Evolutionary conservation across 805 yeast species (phyloP).

Genomic region (Dipodascus albidus): DNA sequence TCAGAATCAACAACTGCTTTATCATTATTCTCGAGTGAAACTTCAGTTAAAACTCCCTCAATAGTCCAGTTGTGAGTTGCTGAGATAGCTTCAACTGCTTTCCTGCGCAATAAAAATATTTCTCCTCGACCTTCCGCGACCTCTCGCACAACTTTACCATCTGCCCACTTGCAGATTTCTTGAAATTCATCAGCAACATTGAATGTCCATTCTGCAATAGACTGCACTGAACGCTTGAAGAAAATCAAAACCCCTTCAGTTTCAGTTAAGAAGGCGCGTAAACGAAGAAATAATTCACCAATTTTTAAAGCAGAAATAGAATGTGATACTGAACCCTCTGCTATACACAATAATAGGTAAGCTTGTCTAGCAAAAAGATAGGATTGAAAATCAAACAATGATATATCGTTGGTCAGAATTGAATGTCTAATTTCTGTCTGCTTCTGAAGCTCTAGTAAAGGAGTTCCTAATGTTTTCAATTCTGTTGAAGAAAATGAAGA

Average conservation of each 20-base stretch:
- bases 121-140: conserved; percentile 32
- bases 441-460: conserved; percentile 13
- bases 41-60: conserved; percentile 22
- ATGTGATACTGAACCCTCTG: conserved; percentile 18
- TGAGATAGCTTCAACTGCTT: conserved; percentile 25
- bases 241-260: conserved; percentile 20
- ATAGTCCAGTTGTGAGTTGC: conserved; percentile 19
- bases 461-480: conserved; percentile 5
- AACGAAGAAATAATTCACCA: conserved; percentile 22
- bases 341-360: conserved; percentile 21
- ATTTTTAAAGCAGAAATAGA: conserved; percentile 13
- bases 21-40: conserved; percentile 12
- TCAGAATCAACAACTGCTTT: conserved; percentile 2
- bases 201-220: conserved; percentile 26
- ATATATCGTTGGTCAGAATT: conserved; percentile 26
- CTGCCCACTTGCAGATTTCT: background rate
- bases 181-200: conserved; percentile 32
- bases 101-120: conserved; percentile 29
- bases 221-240: conserved; percentile 13
- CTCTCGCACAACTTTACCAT: conserved; percentile 14
- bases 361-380: conserved; percentile 28
- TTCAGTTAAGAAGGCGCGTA: conserved; percentile 32
- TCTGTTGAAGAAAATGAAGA: conserved; percentile 19
- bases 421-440: conserved; percentile 18
- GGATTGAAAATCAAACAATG: conserved; percentile 29